Evolutionary conservation across 1,139 yeast species (phyloP).

Genomic region (Sporopachydermia cereana): DNA sequence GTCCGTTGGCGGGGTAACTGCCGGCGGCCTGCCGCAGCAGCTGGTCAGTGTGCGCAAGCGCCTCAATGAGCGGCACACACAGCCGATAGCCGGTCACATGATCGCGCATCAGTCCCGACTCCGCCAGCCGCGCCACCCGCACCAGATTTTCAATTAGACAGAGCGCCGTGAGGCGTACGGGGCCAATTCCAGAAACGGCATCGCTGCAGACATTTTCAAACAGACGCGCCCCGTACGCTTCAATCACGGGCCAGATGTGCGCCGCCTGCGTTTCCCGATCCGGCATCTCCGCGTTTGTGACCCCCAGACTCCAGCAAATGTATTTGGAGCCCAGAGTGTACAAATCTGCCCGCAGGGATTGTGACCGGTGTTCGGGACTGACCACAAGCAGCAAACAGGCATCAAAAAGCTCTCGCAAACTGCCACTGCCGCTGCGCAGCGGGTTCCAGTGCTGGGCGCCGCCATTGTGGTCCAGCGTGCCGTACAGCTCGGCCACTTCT

Average conservation of each 20-base stretch:
- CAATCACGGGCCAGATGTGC: conserved; percentile 35
- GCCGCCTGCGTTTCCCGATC: conserved; percentile 31
- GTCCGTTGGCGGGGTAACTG: conserved; percentile 34
- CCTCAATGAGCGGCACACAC: conserved; percentile 49
- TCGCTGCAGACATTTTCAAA: conserved; percentile 63
- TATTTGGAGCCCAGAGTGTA: conserved; percentile 64
- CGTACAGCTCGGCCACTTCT: conserved; percentile 19
- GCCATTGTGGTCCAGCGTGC: too few species aligned
- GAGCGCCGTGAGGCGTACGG: conserved; percentile 66
- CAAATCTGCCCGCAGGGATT: conserved; percentile 65
- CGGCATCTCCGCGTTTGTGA: conserved; percentile 10
- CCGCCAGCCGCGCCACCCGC: conserved; percentile 38
- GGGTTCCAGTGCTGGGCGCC: conserved; percentile 15
- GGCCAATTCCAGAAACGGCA: conserved; percentile 69
- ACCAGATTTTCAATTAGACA: conserved; percentile 60
- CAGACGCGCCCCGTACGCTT: conserved; percentile 48
- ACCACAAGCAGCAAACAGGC: conserved; percentile 8
- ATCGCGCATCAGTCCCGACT: conserved; percentile 45
- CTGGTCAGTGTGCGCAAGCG: conserved; percentile 59
- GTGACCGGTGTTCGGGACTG: conserved; percentile 34
- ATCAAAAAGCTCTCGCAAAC: conserved; percentile 13
- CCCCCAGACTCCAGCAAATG: conserved; percentile 35
- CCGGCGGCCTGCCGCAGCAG: conserved; percentile 30
- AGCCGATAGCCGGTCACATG: conserved; percentile 55
- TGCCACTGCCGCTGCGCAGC: conserved; percentile 11